Evolutionary conservation across 768 basidiomycete species (phyloP), one percentile per base, ranked within the genome.

Genomic region (Lentinus brumalis): DNA sequence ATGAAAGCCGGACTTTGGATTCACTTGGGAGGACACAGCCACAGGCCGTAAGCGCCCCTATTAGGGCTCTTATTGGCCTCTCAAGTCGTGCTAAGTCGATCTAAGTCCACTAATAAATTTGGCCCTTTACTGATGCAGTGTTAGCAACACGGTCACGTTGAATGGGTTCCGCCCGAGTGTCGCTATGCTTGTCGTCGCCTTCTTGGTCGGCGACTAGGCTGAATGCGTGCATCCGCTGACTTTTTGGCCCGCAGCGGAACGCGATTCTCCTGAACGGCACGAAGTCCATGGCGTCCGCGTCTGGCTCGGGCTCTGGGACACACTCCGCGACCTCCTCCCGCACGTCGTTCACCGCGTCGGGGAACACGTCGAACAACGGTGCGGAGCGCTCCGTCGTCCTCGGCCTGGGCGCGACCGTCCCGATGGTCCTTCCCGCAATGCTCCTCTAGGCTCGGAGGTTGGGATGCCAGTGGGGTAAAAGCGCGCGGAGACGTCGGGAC

Each of bases 191-290:
- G 5, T 35, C 32, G 10, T 5, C 32, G 32, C 45, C n/a, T n/a
- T n/a, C 30, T 15, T 38, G 38, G 59, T n/a, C 53, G 18, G 50
- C 56, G 18, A 35, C 49, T 6, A 29, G 44, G 5, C 18, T 45
- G 44, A 12, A 29, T n/a, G n/a, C n/a, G n/a, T n/a, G n/a, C n/a
- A n/a, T n/a, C n/a, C n/a, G n/a, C 51, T 57, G 16, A 60, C 38
- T 30, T 53, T 9, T 15, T 47, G 41, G 49, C 63, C 41, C 63
- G n/a, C 55, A 86, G 85, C 79, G 84, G 52, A 86, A 86, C 63
- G 84, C 85, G 15, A 66, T 77, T 41, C 79, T 84, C 16, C 71
- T 87, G 62, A 85, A 86, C 62, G 84, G 85, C 31, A 85, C 83
- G 5, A 66, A 62, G 45, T 47, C 71, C 11, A 58, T 67, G 31